phyloP scores from a whole-genome alignment of 1,284 basidiomycete genomes.

The Inonotus obliquus region DNA sequence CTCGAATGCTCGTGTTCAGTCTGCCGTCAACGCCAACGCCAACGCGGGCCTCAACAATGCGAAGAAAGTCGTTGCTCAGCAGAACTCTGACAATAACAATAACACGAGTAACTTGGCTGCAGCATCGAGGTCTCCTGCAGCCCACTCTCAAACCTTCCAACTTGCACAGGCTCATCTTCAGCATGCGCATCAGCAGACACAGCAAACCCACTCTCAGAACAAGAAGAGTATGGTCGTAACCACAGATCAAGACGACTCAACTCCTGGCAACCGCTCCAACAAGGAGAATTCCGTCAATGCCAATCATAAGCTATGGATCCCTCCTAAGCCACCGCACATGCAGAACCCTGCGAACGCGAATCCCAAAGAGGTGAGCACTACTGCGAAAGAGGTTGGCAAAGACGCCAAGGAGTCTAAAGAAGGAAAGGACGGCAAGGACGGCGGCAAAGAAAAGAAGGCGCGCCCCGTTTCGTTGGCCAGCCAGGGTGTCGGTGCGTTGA shows the following conservation, averaged over 20 bases:
- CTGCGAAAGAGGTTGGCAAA: not conserved
- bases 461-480: conserved; percentile 7
- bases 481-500: not conserved
- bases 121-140: not conserved
- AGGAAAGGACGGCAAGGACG: conserved; percentile 1
- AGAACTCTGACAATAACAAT: not conserved
- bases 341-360: conserved; percentile 3
- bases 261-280: not conserved
- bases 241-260: not conserved
- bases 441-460: conserved; percentile 3
- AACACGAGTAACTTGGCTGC: not conserved
- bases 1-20: not conserved
- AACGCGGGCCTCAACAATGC: not conserved
- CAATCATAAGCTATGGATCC: conserved; percentile 18
- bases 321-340: conserved; percentile 19
- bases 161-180: not conserved
- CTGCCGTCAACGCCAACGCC: not conserved
- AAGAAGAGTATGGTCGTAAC: not conserved
- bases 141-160: not conserved
- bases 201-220: not conserved
- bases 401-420: conserved; percentile 2
- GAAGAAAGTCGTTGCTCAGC: not conserved
- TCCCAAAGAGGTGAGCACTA: not conserved
- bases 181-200: not conserved
- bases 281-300: not conserved